Conservation (phyloP, 306 rosid species). For the Trifolium subterraneum region DNA sequence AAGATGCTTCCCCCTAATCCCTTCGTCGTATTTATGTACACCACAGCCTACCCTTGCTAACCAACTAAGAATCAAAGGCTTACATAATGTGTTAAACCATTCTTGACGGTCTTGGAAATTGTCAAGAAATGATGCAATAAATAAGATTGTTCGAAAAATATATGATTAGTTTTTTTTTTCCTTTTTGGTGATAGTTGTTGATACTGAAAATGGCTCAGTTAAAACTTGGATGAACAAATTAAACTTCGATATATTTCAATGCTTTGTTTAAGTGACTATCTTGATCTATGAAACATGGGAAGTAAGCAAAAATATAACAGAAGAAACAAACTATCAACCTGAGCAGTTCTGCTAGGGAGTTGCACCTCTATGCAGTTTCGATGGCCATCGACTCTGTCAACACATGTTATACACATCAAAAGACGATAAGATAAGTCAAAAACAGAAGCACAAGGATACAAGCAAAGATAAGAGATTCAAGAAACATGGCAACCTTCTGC, state of each 20-base stretch:
- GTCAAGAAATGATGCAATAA: not conserved
- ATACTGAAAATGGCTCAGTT: not conserved
- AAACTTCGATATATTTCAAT: constrained; percentile 1
- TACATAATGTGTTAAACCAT: not conserved
- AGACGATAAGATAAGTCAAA: not conserved
- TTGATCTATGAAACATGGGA: not conserved
- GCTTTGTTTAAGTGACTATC: not conserved
- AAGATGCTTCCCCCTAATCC: too few relatives aligned
- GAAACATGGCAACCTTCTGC: constrained; percentile 60
- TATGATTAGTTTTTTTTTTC: not conserved
- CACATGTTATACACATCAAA: constrained; percentile 22
- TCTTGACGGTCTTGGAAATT: not conserved
- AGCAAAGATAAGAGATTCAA: not conserved
- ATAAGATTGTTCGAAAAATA: not conserved
- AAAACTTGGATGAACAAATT: not conserved
- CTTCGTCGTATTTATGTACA: too few relatives aligned
- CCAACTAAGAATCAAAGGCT: not conserved
- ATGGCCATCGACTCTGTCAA: constrained; percentile 75
- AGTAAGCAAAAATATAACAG: constrained; percentile 33
- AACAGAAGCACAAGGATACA: not conserved
- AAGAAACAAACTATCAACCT: constrained; percentile 58
- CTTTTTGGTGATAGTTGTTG: not conserved
- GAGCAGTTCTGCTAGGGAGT: constrained; percentile 85
- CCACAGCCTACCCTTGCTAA: too few relatives aligned
- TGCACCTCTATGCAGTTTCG: constrained; percentile 78